These are phyloP conservation scores for Hypoxylon sp. DNA, from an alignment of 2,329 filamentous ascomycete genomes.

Conservation along the genomic window DNA sequence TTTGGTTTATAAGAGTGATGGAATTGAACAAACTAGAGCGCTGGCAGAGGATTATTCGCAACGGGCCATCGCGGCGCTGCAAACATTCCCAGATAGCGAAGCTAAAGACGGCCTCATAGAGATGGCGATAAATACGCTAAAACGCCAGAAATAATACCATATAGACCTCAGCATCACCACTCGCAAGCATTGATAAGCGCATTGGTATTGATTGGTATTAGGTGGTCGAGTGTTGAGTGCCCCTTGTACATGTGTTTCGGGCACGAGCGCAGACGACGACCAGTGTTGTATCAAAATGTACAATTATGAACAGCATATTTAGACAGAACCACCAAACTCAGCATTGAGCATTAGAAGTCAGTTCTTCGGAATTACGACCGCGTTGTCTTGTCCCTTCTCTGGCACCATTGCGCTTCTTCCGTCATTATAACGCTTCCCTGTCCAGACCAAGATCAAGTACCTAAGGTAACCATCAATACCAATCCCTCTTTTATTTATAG, in stretches of 20 bases:
- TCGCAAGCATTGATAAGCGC: conserved; percentile 14
- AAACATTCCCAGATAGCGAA: conserved; percentile 90
- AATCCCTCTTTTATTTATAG: conserved; percentile 6
- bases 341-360: conserved; percentile 22
- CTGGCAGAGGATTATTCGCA: conserved; percentile 92
- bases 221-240: conserved; percentile 23
- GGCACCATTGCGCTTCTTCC: background rate
- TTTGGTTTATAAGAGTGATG: conserved; percentile 85
- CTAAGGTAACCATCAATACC: background rate
- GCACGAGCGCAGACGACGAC: conserved; percentile 14
- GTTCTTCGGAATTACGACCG: background rate
- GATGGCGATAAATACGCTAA: conserved; percentile 94
- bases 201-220: conserved; percentile 44
- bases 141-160: conserved; percentile 79
- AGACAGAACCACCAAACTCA: conserved; percentile 47
- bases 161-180: conserved; percentile 44
- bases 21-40: conserved; percentile 91
- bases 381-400: background rate
- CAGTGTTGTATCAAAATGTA: conserved; percentile 43
- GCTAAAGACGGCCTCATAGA: conserved; percentile 92
- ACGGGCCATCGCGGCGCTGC: conserved; percentile 88
- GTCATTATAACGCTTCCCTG: background rate
- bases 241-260: conserved; percentile 37
- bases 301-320: conserved; percentile 39
- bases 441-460: background rate